Conservation (phyloP, 768 basidiomycete species). For the Suillus sp. region DNA sequence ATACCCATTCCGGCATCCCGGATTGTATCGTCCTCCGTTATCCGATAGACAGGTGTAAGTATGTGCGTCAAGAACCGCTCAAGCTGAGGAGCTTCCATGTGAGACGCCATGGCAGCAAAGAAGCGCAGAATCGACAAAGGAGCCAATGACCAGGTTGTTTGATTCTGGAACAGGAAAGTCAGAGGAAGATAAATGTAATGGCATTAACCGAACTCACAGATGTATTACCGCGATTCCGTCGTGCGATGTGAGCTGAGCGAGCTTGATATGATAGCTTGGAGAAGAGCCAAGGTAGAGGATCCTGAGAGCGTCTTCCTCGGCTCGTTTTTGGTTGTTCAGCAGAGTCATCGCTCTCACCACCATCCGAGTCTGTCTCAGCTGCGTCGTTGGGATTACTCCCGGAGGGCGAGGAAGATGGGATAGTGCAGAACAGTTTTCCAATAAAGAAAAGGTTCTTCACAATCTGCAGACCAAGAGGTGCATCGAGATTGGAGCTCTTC, state of each 20-base stretch:
- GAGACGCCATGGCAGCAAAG: constrained; percentile 89
- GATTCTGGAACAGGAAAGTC: constrained; percentile 12
- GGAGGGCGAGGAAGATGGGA: constrained; percentile 29
- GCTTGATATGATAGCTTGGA: constrained; percentile 90
- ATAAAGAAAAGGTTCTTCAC: constrained; percentile 94
- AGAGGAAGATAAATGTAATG: constrained; percentile 2
- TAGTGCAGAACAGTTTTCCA: constrained; percentile 77
- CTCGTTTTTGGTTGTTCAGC: neutral
- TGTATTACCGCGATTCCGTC: constrained; percentile 54
- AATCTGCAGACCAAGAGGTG: constrained; percentile 72
- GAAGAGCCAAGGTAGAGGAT: constrained; percentile 90
- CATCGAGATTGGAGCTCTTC: constrained; percentile 78
- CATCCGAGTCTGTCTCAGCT: constrained; percentile 32
- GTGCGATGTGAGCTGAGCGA: constrained; percentile 70
- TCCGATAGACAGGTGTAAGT: constrained; percentile 81
- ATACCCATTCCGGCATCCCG: constrained; percentile 77
- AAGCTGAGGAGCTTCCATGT: constrained; percentile 59
- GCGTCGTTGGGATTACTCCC: constrained; percentile 30
- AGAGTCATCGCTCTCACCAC: constrained; percentile 24
- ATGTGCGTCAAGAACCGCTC: constrained; percentile 82
- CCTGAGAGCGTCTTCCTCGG: constrained; percentile 19
- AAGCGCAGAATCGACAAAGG: constrained; percentile 82
- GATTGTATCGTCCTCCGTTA: constrained; percentile 85
- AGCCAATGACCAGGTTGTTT: constrained; percentile 85
- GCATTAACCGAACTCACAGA: constrained; percentile 40